phyloP scores from a whole-genome alignment of 1,139 yeast species.

The Geotrichum phurueaensis region DNA sequence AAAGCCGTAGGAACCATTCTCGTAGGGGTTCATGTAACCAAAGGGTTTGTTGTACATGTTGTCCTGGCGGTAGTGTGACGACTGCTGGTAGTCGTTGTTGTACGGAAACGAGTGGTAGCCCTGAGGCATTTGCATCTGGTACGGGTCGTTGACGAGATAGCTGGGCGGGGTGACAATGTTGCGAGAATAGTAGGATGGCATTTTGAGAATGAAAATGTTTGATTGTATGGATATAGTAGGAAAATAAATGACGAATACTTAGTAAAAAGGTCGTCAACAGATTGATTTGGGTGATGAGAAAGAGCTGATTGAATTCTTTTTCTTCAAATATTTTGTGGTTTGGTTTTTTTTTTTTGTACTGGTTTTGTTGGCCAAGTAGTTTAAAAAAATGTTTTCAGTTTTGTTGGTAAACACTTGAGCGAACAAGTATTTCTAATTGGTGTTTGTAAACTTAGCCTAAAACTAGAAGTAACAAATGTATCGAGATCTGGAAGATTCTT shows the following conservation, averaged over 20 bases:
- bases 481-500: background rate
- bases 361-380: background rate
- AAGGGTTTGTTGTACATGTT: slow-evolving; percentile 7
- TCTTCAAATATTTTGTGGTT: background rate
- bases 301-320: background rate
- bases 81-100: slow-evolving; percentile 16
- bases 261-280: slow-evolving; percentile 28
- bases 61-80: slow-evolving; percentile 13
- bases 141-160: slow-evolving; percentile 17
- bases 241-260: slow-evolving; percentile 22
- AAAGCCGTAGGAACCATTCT: slow-evolving; percentile 13
- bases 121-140: slow-evolving; percentile 8
- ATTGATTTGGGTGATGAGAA: background rate
- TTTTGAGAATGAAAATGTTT: slow-evolving; percentile 7
- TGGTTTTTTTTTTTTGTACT: background rate
- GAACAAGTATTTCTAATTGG: background rate
- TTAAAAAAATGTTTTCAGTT: background rate
- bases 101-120: slow-evolving; percentile 10
- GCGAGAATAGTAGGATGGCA: slow-evolving; percentile 27
- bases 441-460: background rate
- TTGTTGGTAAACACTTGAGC: background rate
- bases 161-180: slow-evolving; percentile 26
- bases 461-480: background rate
- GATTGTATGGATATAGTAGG: background rate
- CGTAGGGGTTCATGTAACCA: slow-evolving; percentile 8